Conservation (phyloP, 805 yeast species). For the Myxozyma kluyveri region DNA sequence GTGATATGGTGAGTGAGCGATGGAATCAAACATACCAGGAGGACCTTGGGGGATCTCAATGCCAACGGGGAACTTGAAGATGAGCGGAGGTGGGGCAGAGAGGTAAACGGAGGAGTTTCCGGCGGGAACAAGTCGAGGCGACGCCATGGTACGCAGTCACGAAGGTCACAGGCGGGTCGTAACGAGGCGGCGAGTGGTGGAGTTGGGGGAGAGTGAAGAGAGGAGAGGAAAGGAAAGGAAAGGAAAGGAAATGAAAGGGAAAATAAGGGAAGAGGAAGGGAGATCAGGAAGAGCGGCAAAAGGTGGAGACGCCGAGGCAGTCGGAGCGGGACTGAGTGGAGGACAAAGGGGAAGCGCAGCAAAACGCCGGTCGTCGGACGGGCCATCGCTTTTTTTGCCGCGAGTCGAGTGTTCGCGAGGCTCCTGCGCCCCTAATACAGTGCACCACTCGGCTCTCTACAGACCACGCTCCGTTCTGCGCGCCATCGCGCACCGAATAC, state of each 20-base stretch:
- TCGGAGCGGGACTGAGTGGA: no score
- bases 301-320: no score
- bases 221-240: not conserved
- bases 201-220: not conserved
- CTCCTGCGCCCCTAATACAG: no score
- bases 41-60: conserved; percentile 29
- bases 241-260: not conserved
- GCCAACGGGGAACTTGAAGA: conserved; percentile 27
- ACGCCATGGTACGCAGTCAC: no score
- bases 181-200: not conserved
- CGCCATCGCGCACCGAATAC: no score
- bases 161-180: not conserved
- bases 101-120: conserved; percentile 20
- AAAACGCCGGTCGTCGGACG: no score
- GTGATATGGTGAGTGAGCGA: not conserved
- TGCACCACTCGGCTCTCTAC: no score
- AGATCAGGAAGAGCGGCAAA: not conserved
- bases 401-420: no score
- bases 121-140: conserved; percentile 1
- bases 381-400: no score
- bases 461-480: no score
- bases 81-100: conserved; percentile 21
- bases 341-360: no score
- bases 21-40: conserved; percentile 14
- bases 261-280: not conserved